A percentile compares a stretch with the other conserved stretches of the same genome.
Evolutionary conservation across 495 filamentous ascomycete genomes (phyloP).

Genomic region (Penicillium cosmopolitanum): DNA sequence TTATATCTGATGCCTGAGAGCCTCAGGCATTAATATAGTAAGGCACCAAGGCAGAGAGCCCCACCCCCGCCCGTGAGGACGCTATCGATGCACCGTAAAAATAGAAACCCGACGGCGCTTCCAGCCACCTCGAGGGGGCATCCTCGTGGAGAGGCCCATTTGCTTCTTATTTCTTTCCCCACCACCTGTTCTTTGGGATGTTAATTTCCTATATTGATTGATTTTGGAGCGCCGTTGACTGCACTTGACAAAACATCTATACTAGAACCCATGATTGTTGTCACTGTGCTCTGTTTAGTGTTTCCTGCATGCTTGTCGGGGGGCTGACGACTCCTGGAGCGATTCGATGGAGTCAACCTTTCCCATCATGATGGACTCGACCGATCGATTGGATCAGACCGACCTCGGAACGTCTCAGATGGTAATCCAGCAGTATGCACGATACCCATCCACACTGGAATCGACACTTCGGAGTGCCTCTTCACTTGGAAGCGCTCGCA

Average conservation of each 20-base stretch:
- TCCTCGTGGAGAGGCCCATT: constrained; percentile 21
- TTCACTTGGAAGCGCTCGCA: constrained; percentile 47
- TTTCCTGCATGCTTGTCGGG: constrained; percentile 10
- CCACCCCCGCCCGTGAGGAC: constrained; percentile 11
- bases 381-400: constrained; percentile 32
- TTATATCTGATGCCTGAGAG: too few relatives aligned
- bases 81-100: constrained; percentile 21
- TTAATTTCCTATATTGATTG: neutral
- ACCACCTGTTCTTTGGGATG: neutral
- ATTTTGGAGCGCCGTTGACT: neutral
- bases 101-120: constrained; percentile 34
- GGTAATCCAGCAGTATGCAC: constrained; percentile 50
- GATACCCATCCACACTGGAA: constrained; percentile 46
- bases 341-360: constrained; percentile 40
- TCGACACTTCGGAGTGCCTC: constrained; percentile 46
- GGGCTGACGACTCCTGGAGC: neutral
- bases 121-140: constrained; percentile 33
- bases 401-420: constrained; percentile 38
- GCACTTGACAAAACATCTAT: neutral
- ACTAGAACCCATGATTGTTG: constrained; percentile 2
- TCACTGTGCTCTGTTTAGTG: neutral
- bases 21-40: too few relatives aligned
- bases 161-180: constrained; percentile 3
- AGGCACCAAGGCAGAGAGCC: neutral
- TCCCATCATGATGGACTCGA: constrained; percentile 36